Conservation (phyloP, 2,329 filamentous ascomycete species). For the Sclerotinia spermophila region DNA sequence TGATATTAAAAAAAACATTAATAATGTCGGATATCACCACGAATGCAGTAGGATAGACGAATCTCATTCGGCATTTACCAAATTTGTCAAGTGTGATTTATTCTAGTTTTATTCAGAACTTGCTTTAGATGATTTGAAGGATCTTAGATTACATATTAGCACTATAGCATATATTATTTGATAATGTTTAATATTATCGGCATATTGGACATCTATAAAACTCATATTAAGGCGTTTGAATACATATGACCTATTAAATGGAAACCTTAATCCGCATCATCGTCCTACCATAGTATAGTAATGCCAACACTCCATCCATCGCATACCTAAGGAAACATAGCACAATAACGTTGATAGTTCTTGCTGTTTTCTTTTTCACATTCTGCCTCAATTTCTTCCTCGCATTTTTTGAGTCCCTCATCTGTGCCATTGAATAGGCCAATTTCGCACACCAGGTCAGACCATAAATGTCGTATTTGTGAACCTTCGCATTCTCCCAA, state of each 20-base stretch:
- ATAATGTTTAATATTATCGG: neutral
- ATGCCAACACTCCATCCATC: accelerated
- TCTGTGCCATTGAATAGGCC: neutral
- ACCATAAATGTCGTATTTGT: too few species aligned
- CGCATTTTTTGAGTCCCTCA: neutral
- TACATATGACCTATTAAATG: neutral
- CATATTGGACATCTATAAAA: neutral
- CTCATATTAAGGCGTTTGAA: neutral
- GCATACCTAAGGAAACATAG: neutral
- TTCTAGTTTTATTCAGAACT: too few species aligned
- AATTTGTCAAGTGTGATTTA: too few species aligned
- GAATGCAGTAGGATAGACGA: too few species aligned
- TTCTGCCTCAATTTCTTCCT: neutral
- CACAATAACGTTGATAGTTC: too few species aligned
- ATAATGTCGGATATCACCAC: too few species aligned
- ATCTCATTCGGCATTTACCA: too few species aligned
- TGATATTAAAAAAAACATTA: too few species aligned
- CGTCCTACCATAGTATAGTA: neutral
- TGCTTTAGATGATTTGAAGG: neutral
- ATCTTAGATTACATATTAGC: neutral
- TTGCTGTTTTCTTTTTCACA: neutral
- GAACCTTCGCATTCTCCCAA: too few species aligned
- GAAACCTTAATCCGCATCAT: neutral
- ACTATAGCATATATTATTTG: neutral
- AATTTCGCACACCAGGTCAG: too few species aligned